Evolutionary conservation across 805 yeast genomes (phyloP).

Genomic region (Metschnikowia cerradonensis): DNA sequence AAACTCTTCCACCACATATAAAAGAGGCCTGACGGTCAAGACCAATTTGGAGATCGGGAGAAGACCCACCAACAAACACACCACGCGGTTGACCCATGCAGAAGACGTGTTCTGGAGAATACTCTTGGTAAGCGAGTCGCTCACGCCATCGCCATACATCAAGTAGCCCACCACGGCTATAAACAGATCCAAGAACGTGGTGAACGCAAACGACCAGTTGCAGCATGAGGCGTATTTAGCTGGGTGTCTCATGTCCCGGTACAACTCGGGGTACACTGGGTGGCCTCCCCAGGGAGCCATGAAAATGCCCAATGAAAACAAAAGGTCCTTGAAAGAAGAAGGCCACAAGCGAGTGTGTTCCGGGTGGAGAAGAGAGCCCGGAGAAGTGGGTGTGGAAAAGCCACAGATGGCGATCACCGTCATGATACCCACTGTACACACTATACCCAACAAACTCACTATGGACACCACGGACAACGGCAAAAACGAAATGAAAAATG

Average conservation of each 20-base stretch:
- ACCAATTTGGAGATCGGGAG: conserved; percentile 42
- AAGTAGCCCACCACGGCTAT: conserved; percentile 67
- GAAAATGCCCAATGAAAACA: conserved; percentile 57
- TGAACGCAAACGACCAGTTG: conserved; percentile 52
- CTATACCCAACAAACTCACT: conserved; percentile 53
- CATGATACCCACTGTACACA: conserved; percentile 50
- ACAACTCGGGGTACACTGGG: conserved; percentile 75
- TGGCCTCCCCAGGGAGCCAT: conserved; percentile 85
- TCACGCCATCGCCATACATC: conserved; percentile 71
- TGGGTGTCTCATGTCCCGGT: conserved; percentile 73
- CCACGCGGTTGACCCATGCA: conserved; percentile 49
- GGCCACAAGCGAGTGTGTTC: conserved; percentile 41
- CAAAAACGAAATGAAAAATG: conserved; percentile 49
- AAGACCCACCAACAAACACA: conserved; percentile 34
- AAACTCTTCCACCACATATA: conserved; percentile 35
- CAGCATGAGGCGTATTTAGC: conserved; percentile 51
- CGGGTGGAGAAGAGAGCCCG: conserved; percentile 53
- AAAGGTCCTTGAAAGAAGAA: conserved; percentile 27
- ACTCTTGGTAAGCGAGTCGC: conserved; percentile 76
- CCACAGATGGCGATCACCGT: conserved; percentile 48
- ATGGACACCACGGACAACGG: conserved; percentile 53
- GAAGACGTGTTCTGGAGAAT: conserved; percentile 63
- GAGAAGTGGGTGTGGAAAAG: conserved; percentile 30
- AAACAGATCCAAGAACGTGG: conserved; percentile 53
- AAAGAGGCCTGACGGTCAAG: conserved; percentile 35